Base-by-base conservation (phyloP, 805 yeast species). In the Zygosaccharomyces rouxii region DNA sequence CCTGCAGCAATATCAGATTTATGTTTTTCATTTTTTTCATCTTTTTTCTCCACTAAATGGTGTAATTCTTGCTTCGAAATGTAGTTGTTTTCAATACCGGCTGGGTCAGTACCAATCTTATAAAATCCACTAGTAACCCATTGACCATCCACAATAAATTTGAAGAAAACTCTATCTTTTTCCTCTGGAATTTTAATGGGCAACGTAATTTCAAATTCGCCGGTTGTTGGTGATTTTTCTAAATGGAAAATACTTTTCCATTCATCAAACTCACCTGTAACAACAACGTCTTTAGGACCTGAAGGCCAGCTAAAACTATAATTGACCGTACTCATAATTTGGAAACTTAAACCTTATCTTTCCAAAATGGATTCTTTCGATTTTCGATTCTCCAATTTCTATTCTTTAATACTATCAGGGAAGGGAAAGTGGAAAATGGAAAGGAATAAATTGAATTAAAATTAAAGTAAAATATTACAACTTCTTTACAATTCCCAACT, bases 231-330 rank as follows among this genome's bases (percentile, higher is more conserved):
- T 49, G 76, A 77, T 59, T 82, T 78, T 39, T 81, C 86, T 51
- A 84, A 68, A 16, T 80, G 82, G 46, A 80, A 67, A 1, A 80
- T 64, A 51, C 82, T 78, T 41, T 75, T 59, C 90, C 90, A 84
- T 58, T 79, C 71, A 60, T 83, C 88, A 59, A 83, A 83, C 46
- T 81, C 74, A 52, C 90, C 90, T 18, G 89, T 84, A 44, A 84
- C 78, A 55, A 79, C 71, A 49, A 84, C 90, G 31, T 74, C 74
- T 25, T 62, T 49, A 11, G 79, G 79, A 49, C 88, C 86, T 7
- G 68, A 59, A 46, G 79, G 76, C 77, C 78, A 66, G 14, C 50
- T 57, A 52, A 67, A 67, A 18, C 62, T 65, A 42, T 61, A 60
- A 43, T 56, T 53, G 33, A 54, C 44, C 13, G 51, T 47, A 28